phyloP scores from a whole-genome alignment of 768 basidiomycete species.

The Russula earlei region DNA sequence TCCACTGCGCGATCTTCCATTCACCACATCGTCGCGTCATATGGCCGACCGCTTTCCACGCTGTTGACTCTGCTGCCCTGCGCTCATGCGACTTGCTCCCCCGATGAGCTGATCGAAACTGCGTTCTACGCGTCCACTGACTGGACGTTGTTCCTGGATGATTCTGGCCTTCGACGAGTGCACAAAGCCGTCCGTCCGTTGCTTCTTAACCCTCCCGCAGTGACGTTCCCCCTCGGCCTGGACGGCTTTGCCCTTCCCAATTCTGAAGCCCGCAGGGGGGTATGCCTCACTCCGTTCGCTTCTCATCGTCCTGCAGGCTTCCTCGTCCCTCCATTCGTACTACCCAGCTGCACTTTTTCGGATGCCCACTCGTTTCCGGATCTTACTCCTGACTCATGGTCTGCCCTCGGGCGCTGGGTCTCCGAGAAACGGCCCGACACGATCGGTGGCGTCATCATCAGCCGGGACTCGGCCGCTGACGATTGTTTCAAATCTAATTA shows the following conservation, averaged over 20 bases:
- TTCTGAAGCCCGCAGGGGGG: background rate
- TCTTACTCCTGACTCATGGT: slow-evolving; percentile 23
- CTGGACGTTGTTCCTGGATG: slow-evolving; percentile 15
- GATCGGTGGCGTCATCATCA: slow-evolving; percentile 34
- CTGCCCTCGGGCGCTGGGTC: slow-evolving; percentile 23
- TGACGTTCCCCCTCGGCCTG: slow-evolving; percentile 18
- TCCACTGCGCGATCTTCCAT: slow-evolving; percentile 9
- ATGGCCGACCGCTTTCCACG: background rate
- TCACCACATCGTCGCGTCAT: slow-evolving; percentile 2
- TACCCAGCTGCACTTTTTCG: slow-evolving; percentile 29
- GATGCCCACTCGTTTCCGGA: slow-evolving; percentile 21
- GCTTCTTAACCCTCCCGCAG: slow-evolving; percentile 12
- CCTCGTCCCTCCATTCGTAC: slow-evolving; percentile 54
- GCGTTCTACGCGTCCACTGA: slow-evolving; percentile 4
- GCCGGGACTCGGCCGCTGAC: slow-evolving; percentile 1
- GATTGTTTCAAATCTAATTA: slow-evolving; percentile 13
- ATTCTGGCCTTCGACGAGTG: slow-evolving; percentile 7
- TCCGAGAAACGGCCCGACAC: slow-evolving; percentile 24
- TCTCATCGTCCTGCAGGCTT: slow-evolving; percentile 35
- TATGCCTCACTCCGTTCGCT: slow-evolving; percentile 25
- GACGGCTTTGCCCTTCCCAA: slow-evolving; percentile 6
- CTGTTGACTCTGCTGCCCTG: slow-evolving; percentile 11
- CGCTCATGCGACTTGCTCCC: background rate
- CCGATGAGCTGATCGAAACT: slow-evolving; percentile 2
- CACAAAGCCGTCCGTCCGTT: background rate